phyloP scores from a whole-genome alignment of 306 rosid species.

The Myrica gale region DNA sequence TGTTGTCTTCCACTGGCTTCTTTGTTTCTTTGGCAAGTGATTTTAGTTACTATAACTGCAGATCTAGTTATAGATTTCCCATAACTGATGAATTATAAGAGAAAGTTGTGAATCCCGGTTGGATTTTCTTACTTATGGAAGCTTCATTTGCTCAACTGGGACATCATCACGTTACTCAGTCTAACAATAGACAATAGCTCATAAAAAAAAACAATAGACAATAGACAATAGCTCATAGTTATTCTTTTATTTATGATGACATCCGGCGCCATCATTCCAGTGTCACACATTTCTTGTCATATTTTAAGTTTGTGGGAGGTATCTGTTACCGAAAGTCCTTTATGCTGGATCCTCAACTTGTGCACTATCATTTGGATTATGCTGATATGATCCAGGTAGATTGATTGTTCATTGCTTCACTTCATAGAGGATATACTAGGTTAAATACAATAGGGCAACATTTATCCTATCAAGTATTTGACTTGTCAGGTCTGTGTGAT shows the following conservation, averaged over 20 bases:
- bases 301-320: constrained; percentile 7
- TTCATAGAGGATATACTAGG: no score
- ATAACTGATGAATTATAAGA: neutral
- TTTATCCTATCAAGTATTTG: neutral
- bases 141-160: constrained; percentile 1
- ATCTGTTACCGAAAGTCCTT: no score
- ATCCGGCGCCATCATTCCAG: constrained; percentile 15
- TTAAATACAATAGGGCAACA: no score
- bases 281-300: neutral
- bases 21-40: constrained; percentile 10
- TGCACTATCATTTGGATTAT: no score
- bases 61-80: constrained; percentile 14
- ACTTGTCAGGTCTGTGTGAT: neutral
- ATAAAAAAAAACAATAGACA: no score
- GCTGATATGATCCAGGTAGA: no score
- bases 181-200: neutral
- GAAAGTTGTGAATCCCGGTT: constrained; percentile 2
- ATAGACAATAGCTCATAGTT: constrained; percentile 9
- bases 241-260: constrained; percentile 14
- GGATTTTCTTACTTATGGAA: constrained; percentile 14
- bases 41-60: constrained; percentile 15
- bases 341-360: no score
- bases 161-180: constrained; percentile 12
- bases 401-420: no score
- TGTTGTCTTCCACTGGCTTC: constrained; percentile 35